Conservation (phyloP, 768 basidiomycete genomes). For the Pisolithus tinctorius region DNA sequence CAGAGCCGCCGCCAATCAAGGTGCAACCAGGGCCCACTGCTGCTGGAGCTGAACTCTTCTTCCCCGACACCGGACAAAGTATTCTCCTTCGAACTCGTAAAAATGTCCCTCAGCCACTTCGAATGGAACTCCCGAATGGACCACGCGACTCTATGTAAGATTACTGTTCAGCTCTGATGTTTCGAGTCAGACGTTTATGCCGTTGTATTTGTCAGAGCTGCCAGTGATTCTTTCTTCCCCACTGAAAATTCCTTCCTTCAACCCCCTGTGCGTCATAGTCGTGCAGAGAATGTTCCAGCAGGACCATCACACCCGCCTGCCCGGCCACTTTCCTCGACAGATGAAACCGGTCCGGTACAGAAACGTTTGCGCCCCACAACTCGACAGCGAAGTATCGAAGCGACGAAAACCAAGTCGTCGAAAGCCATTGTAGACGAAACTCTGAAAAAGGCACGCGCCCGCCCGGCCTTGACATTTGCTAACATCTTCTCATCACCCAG, state of each 20-base stretch:
- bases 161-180: not conserved
- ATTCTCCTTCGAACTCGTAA: constrained; percentile 56
- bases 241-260: constrained; percentile 56
- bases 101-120: constrained; percentile 47
- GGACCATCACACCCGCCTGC: constrained; percentile 42
- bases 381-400: constrained; percentile 44
- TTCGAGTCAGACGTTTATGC: not conserved
- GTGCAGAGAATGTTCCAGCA: constrained; percentile 34
- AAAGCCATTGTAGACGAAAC: constrained; percentile 63
- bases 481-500: constrained; percentile 82
- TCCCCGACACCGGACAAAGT: constrained; percentile 55
- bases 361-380: constrained; percentile 68
- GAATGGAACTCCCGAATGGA: constrained; percentile 44
- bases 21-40: constrained; percentile 39
- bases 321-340: constrained; percentile 74
- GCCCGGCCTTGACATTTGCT: constrained; percentile 82
- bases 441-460: constrained; percentile 87
- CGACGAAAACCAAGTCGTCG: constrained; percentile 48
- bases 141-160: constrained; percentile 62
- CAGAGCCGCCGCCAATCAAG: constrained; percentile 38
- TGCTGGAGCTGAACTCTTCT: constrained; percentile 72
- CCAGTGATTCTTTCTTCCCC: constrained; percentile 49
- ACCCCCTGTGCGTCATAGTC: constrained; percentile 34
- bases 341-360: constrained; percentile 71
- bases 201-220: constrained; percentile 33